Conservation (phyloP, 2,329 filamentous ascomycete species). For the Ceratocystis diversiconidia region DNA sequence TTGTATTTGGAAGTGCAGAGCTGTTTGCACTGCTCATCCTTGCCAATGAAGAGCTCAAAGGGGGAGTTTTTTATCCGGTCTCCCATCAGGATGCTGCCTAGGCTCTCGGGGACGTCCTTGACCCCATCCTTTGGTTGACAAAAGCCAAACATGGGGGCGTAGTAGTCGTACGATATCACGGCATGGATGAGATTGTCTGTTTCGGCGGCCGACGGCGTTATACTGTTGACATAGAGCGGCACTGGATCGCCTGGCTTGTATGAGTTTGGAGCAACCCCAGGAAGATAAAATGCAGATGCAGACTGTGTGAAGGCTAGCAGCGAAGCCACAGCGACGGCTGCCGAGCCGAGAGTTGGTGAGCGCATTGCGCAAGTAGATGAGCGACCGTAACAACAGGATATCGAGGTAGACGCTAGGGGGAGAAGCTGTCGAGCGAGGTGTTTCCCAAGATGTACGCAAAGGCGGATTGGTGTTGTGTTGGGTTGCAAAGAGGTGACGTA, state of each 20-base stretch:
- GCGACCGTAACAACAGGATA: not conserved
- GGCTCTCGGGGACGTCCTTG: slow-evolving; percentile 55
- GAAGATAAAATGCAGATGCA: slow-evolving; percentile 76
- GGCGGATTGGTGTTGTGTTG: not conserved
- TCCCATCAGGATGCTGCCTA: slow-evolving; percentile 93
- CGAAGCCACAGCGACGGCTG: slow-evolving; percentile 33
- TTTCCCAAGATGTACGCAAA: not conserved
- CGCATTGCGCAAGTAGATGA: slow-evolving; percentile 12
- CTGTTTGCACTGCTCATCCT: slow-evolving; percentile 75
- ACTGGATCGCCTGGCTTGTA: slow-evolving; percentile 71
- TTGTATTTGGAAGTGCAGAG: slow-evolving; percentile 57
- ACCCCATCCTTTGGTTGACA: slow-evolving; percentile 67
- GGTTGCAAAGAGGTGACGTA: slow-evolving; percentile 8
- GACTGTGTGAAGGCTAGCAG: slow-evolving; percentile 40
- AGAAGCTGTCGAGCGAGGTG: not conserved
- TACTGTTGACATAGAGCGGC: slow-evolving; percentile 80
- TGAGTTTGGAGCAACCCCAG: slow-evolving; percentile 84
- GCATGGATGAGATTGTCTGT: slow-evolving; percentile 72
- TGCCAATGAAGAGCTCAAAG: slow-evolving; percentile 73
- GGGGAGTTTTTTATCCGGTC: slow-evolving; percentile 96
- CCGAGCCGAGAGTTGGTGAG: slow-evolving; percentile 8
- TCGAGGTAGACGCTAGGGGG: not conserved
- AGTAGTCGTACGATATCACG: slow-evolving; percentile 95
- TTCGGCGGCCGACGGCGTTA: slow-evolving; percentile 68
- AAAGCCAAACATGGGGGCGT: slow-evolving; percentile 75